Percentiles rank a stretch among this genome's conserved stretches.
These are phyloP conservation scores for Phytophthora sp. DNA, from an alignment of 352 stramenopile genomes.

Conservation along the genomic window DNA sequence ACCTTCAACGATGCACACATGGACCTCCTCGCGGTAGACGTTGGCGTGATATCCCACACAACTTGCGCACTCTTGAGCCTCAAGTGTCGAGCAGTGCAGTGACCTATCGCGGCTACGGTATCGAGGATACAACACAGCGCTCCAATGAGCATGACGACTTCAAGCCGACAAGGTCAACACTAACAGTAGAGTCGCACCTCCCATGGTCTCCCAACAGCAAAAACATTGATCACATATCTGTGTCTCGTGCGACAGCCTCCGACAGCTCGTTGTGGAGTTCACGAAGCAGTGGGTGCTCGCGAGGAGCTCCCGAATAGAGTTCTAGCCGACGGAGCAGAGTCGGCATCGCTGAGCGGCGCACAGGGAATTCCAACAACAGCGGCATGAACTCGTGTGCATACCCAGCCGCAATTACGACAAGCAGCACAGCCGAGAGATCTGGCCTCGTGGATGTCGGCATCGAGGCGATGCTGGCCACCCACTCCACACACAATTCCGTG, in stretches of 20 bases:
- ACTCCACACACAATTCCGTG: constrained; percentile 21
- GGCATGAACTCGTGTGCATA: constrained; percentile 26
- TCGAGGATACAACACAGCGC: no score
- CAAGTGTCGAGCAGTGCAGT: no score
- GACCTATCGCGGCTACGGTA: no score
- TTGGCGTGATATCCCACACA: no score
- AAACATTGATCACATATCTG: not conserved
- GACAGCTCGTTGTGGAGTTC: constrained; percentile 17
- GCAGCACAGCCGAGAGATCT: constrained; percentile 1
- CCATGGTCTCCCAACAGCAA: no score
- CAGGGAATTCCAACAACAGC: constrained; percentile 21
- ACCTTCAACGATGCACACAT: no score
- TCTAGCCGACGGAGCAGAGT: constrained; percentile 19
- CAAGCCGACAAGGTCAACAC: no score
- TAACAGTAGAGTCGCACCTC: no score
- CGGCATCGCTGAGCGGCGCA: constrained; percentile 2
- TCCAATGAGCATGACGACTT: no score
- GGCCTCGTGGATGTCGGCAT: not conserved
- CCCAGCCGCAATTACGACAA: constrained; percentile 9
- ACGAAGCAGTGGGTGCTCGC: constrained; percentile 5
- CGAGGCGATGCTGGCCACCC: not conserved
- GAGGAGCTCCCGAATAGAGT: not conserved
- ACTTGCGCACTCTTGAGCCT: no score
- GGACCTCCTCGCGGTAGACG: no score
- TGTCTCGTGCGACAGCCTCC: not conserved